A percentile compares a stretch with the other conserved stretches of the same genome.
Evolutionary conservation across 352 stramenopile species (phyloP).

Genomic region (Globisporangium rhizosaccharum): DNA sequence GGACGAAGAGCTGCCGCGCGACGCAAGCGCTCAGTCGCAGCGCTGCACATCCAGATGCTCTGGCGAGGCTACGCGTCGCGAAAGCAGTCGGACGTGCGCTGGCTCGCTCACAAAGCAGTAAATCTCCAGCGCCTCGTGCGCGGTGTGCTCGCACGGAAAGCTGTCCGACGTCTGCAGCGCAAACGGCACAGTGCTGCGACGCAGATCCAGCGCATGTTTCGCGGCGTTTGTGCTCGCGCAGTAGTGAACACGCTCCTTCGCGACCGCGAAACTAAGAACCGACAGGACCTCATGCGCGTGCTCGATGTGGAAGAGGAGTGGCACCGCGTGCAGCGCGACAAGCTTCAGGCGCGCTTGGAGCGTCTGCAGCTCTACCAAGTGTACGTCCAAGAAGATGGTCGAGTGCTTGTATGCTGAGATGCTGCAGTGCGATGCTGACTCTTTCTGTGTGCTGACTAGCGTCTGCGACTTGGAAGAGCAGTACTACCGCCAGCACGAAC

Average conservation of each 20-base stretch:
- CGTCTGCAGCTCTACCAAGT: slow-evolving; percentile 41
- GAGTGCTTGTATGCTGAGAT: background rate
- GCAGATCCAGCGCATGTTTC: slow-evolving; percentile 69
- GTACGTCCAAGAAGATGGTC: background rate
- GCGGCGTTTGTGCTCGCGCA: slow-evolving; percentile 41
- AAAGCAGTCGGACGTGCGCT: slow-evolving; percentile 42
- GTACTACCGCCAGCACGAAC: slow-evolving; percentile 51
- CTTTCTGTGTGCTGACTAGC: slow-evolving; percentile 17
- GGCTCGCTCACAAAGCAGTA: slow-evolving; percentile 35
- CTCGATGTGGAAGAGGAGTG: slow-evolving; percentile 71
- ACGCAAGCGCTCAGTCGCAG: slow-evolving; percentile 26
- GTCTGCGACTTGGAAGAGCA: slow-evolving; percentile 61
- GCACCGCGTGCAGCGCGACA: slow-evolving; percentile 53
- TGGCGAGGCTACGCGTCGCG: slow-evolving; percentile 48
- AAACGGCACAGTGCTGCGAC: slow-evolving; percentile 21
- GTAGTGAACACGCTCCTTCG: slow-evolving; percentile 33
- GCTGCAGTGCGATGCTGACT: background rate
- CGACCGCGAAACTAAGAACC: slow-evolving; percentile 56
- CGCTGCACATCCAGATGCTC: slow-evolving; percentile 53
- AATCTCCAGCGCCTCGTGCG: slow-evolving; percentile 56
- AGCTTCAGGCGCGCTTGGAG: slow-evolving; percentile 40
- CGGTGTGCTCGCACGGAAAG: slow-evolving; percentile 39
- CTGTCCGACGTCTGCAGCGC: slow-evolving; percentile 14
- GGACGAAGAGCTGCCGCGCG: slow-evolving; percentile 11
- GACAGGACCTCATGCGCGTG: slow-evolving; percentile 60